Percentiles rank a stretch among this genome's conserved stretches.
These are phyloP conservation scores for Metschnikowia similis DNA, from an alignment of 805 yeast species.

Conservation along the genomic window DNA sequence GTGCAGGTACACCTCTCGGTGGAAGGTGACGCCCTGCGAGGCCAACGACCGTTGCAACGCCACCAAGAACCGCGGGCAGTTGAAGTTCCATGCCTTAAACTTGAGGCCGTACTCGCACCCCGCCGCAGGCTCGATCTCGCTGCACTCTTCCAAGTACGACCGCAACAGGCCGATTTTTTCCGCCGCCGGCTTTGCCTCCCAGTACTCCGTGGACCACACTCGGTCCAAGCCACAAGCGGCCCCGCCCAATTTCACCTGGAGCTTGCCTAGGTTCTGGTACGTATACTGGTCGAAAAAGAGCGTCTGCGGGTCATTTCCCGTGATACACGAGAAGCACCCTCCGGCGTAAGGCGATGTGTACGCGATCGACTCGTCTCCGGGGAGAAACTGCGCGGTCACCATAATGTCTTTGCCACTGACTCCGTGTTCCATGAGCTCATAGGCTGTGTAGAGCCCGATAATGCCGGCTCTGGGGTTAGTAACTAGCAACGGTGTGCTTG, in stretches of 20 bases:
- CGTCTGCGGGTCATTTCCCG: conserved; percentile 47
- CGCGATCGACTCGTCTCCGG: conserved; percentile 72
- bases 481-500: neutral
- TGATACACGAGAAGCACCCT: conserved; percentile 41
- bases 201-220: conserved; percentile 54
- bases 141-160: conserved; percentile 47
- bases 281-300: conserved; percentile 54
- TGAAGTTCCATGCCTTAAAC: conserved; percentile 64
- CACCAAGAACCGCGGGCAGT: conserved; percentile 59
- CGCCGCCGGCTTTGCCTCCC: conserved; percentile 47
- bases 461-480: conserved; percentile 17
- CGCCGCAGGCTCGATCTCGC: conserved; percentile 24
- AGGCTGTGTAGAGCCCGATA: conserved; percentile 80
- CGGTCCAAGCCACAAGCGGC: conserved; percentile 50
- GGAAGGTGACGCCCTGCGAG: conserved; percentile 48
- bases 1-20: conserved; percentile 45
- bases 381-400: conserved; percentile 61
- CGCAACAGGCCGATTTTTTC: conserved; percentile 45
- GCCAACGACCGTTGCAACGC: conserved; percentile 44
- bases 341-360: conserved; percentile 82
- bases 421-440: conserved; percentile 49
- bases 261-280: conserved; percentile 41
- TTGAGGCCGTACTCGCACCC: conserved; percentile 55
- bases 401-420: conserved; percentile 42
- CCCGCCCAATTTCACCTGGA: conserved; percentile 49